Evolutionary conservation across 2,329 filamentous ascomycete species (phyloP), one percentile per base, ranked within the genome.

Genomic region (Thermothelomyces thermophilus): DNA sequence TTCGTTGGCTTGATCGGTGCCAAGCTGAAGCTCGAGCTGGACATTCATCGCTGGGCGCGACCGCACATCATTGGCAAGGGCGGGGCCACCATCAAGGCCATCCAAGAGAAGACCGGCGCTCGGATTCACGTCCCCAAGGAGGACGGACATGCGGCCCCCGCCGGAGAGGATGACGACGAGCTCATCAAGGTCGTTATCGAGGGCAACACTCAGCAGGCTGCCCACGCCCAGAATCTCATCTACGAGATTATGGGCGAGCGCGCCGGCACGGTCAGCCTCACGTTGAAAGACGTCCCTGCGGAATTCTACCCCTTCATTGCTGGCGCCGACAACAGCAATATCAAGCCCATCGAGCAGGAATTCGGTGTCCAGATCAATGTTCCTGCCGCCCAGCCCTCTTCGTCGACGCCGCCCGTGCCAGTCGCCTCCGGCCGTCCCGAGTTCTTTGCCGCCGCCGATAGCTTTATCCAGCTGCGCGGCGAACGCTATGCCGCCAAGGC

Each of bases 281-380:
- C 87, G 60, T 70, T 98, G 57, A 88, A 84, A 67, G 83, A 84
- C 42, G 85, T 98, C 52, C 90, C 93, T 7, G 80, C 89, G 22
- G 90, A 95, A 65, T 94, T 93, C 68, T 98, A 93, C 70, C 91
- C 91, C 46, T 98, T 98, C 73, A 84, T 98, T 66, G 85, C 89
- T 20, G 90, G 90, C 42, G 81, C 84, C 9, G 79, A 86, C 65
- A 87, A 90, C 64, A 73, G 78, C 41, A 73, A 81, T 44, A 70
- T 88, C 48, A 75, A 80, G 56, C 77, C 78, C 33, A 74, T 95
- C 46, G 86, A 91, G 67, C 72, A 82, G 53, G 79, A 79, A 54
- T 85, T 84, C 55, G 87, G 88, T 54, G 75, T 95, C 31, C 84
- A 87, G 64, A 77, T 98, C 56, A 81, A 87, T 50, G 84, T 98